Evolutionary conservation across 176 grass and related monocot species (phyloP).

Genomic region (Lolium multiflorum): DNA sequence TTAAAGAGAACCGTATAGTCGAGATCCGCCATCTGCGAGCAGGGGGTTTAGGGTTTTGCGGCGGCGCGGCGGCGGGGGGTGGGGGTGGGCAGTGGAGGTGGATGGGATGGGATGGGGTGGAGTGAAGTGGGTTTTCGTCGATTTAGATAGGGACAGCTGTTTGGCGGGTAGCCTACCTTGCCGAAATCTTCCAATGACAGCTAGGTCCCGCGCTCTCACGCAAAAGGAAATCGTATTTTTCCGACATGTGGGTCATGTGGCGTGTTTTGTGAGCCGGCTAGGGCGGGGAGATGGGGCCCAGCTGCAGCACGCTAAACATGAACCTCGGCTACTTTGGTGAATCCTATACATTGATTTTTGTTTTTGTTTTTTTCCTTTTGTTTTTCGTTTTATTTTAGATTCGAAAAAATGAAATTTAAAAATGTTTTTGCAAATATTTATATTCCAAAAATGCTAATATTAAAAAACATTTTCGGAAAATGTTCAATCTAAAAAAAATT

Average conservation of each 20-base stretch:
- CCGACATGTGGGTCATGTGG: not conserved
- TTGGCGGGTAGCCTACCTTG: slow-evolving; percentile 37
- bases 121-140: not conserved
- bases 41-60: slow-evolving; percentile 32
- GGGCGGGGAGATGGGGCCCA: too few species aligned
- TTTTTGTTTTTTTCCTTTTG: too few species aligned
- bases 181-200: not conserved
- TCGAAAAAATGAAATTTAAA: too few species aligned
- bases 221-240: not conserved
- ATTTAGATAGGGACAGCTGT: not conserved
- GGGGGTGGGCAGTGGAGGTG: not conserved
- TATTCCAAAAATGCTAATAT: too few species aligned
- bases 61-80: slow-evolving; percentile 15
- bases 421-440: too few species aligned
- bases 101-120: not conserved
- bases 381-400: too few species aligned
- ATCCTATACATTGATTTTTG: too few species aligned
- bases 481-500: too few species aligned
- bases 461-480: too few species aligned
- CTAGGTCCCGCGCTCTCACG: not conserved
- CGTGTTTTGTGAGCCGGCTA: not conserved
- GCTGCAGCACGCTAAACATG: too few species aligned
- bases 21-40: slow-evolving; percentile 25
- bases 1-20: too few species aligned
- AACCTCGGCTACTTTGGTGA: too few species aligned